Evolutionary conservation across 192 early-diverging fungal species (phyloP), one percentile per base, ranked within the genome.

Genomic region (Tieghemiomyces parasiticus): DNA sequence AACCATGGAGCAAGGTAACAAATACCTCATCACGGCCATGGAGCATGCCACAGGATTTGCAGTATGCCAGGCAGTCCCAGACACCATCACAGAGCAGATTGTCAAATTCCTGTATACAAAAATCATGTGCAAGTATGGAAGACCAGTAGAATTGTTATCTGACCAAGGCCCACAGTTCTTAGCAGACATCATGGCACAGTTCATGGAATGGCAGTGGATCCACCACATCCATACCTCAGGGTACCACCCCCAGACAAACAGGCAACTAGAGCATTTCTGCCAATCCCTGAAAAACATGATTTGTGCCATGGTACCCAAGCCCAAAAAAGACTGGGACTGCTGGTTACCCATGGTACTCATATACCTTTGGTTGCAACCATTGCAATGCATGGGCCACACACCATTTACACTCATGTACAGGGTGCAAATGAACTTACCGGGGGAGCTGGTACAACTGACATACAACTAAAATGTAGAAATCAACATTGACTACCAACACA

Each of bases 21-120:
- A 53, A n/a, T 61, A 50, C 38, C 50, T 61, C 19, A 24, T 61
- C 10, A 35, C 50, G 10, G 61, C 61, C 12, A 61, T 61, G 10
- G 61, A 61, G 25, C 61, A 61, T 45, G 50, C 61, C n/a, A 61
- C 61, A 20, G 47, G 47, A 26, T 61, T 48, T 35, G 25, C 50
- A 3, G 35, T 61, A 10, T 48, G 26, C 2, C 49, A 26, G 1
- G 61, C 61, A 13, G 35, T 35, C 30, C 61, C 61, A 14, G 61
- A 61, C 1, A 35, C 61, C 6, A 53, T 50, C 22, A 24, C 33
- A 20, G 34, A 51, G 35, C 34, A 32, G 20, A 38, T 61, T 2
- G 61, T 50, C 33, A 28, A 51, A 13, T 61, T 61, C 51, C 20
- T 61, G 16, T 53, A 61, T 29, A 19, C 24, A 44, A 50, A 61